Conservation (phyloP, 2,329 filamentous ascomycete genomes). For the Byssoonygena ceratinophila region DNA sequence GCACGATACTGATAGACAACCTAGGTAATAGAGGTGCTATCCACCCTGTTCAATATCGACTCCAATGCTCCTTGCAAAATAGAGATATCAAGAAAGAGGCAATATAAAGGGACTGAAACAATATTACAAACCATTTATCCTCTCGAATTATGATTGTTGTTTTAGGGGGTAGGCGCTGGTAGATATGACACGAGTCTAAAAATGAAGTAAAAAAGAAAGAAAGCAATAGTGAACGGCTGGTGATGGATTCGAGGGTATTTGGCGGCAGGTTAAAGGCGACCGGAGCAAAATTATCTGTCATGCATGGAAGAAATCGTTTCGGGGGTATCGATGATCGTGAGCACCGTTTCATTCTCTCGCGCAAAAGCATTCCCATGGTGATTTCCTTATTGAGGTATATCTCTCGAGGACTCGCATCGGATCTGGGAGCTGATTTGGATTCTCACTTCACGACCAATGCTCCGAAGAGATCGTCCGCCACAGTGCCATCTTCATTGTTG, state of each 20-base stretch:
- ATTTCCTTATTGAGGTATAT: no score
- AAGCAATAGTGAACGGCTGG: background rate
- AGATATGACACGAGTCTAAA: background rate
- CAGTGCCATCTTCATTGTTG: conserved; percentile 8
- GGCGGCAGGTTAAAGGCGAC: background rate
- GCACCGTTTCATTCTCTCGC: no score
- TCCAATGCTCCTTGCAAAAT: background rate
- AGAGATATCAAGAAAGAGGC: background rate
- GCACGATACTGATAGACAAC: no score
- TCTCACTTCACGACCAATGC: conserved; percentile 29
- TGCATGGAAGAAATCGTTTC: background rate
- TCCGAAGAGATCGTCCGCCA: conserved; percentile 31
- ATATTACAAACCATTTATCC: no score
- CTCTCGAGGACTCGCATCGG: background rate
- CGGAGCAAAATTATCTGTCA: no score
- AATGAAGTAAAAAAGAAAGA: background rate
- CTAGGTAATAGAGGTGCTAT: background rate
- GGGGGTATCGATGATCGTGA: no score
- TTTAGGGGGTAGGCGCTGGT: no score
- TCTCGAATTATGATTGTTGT: no score
- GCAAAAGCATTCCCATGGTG: no score
- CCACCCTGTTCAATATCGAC: conserved; percentile 2
- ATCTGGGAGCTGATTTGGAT: background rate
- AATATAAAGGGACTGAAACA: background rate
- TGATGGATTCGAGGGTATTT: background rate